Conservation (phyloP, 176 grass and related monocot genomes). For the Calamus simplicifolius region DNA sequence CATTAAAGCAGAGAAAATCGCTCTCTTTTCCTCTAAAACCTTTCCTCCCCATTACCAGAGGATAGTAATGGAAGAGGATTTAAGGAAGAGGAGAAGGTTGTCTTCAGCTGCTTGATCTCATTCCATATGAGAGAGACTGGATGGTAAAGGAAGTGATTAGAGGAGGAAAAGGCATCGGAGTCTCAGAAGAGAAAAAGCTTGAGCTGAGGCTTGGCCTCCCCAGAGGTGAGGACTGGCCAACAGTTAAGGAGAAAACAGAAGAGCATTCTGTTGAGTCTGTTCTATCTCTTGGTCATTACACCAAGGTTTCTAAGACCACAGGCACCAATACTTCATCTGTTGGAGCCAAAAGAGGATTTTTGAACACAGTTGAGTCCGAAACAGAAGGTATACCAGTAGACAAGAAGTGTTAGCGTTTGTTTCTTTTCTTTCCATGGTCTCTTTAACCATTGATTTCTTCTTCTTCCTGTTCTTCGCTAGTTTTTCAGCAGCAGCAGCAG, state of each 20-base stretch:
- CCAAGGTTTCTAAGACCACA: background rate
- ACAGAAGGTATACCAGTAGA: constrained; percentile 3
- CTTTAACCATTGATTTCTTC: background rate
- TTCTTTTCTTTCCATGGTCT: background rate
- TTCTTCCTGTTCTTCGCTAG: constrained; percentile 18
- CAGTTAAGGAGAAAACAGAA: constrained; percentile 11
- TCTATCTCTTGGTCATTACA: constrained; percentile 31
- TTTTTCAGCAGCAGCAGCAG: background rate
- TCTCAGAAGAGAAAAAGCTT: constrained; percentile 33
- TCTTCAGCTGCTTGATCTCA: constrained; percentile 9
- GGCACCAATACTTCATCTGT: background rate
- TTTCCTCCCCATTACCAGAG: too few species aligned
- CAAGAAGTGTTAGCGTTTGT: background rate
- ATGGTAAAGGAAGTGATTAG: constrained; percentile 3
- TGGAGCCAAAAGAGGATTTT: constrained; percentile 13
- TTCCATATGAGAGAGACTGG: constrained; percentile 13
- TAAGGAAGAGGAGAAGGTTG: constrained; percentile 20
- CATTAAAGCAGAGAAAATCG: background rate
- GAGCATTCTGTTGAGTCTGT: constrained; percentile 4
- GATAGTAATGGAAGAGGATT: constrained; percentile 7
- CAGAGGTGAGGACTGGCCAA: constrained; percentile 10
- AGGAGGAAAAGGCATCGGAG: background rate
- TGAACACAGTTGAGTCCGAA: background rate
- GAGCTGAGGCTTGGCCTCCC: constrained; percentile 62
- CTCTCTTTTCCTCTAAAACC: background rate